These are phyloP conservation scores for Apiotrichum porosum DNA, from an alignment of 1,284 basidiomycete species.

Conservation along the genomic window DNA sequence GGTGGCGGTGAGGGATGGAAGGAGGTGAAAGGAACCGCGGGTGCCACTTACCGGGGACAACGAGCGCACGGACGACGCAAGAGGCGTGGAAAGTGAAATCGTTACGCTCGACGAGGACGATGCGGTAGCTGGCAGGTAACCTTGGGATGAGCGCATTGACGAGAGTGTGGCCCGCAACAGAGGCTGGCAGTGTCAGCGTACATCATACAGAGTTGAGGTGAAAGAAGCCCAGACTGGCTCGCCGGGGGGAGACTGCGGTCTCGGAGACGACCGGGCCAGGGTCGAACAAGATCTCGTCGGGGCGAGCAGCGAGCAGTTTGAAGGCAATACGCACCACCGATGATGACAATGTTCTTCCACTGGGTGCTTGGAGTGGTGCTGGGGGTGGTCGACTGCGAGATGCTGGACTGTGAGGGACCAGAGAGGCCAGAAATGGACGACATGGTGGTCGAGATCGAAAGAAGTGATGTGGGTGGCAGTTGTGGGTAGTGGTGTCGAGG, in stretches of 20 bases:
- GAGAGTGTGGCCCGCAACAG: constrained; percentile 36
- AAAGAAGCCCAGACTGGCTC: background rate
- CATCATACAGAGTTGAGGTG: background rate
- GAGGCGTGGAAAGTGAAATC: constrained; percentile 46
- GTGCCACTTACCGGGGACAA: constrained; percentile 46
- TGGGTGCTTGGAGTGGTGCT: background rate
- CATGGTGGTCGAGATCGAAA: background rate
- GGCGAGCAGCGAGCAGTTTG: background rate
- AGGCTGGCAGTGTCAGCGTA: constrained; percentile 24
- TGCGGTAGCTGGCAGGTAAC: constrained; percentile 46
- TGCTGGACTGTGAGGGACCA: no score
- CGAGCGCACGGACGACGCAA: constrained; percentile 46
- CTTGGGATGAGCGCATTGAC: constrained; percentile 40
- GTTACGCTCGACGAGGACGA: constrained; percentile 50
- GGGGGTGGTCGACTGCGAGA: background rate
- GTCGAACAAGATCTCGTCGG: background rate
- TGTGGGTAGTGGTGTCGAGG: no score
- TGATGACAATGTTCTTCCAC: constrained; percentile 37
- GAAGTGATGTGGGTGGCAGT: no score
- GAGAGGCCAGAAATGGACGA: background rate
- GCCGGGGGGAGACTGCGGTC: background rate
- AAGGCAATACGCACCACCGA: constrained; percentile 31
- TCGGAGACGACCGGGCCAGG: background rate
- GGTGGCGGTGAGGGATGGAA: no score
- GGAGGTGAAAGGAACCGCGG: no score